These are phyloP conservation scores for Hypoxylon sp. DNA, from an alignment of 2,329 filamentous ascomycete species.

Conservation along the genomic window DNA sequence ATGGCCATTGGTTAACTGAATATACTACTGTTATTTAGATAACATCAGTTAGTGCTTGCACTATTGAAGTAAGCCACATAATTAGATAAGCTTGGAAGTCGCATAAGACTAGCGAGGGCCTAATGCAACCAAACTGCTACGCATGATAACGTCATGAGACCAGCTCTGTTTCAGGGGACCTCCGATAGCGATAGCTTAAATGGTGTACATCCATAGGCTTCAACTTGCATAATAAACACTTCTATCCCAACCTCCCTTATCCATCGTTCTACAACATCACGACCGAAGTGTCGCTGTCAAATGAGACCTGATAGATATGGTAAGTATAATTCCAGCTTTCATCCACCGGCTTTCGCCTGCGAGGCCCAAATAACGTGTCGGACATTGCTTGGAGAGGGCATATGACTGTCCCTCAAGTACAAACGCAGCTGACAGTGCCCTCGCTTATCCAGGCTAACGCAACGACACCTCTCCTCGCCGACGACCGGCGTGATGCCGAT, in stretches of 20 bases:
- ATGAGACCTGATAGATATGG: conserved; percentile 31
- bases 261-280: conserved; percentile 4
- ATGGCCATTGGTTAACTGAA: neutral
- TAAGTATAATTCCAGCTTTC: conserved; percentile 10
- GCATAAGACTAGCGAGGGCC: neutral
- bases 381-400: conserved; percentile 2
- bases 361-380: conserved; percentile 4
- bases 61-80: neutral
- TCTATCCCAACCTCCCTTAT: conserved; percentile 7
- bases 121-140: conserved; percentile 15
- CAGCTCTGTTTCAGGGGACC: conserved; percentile 29
- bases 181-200: conserved; percentile 1
- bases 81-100: neutral
- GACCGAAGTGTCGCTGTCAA: conserved; percentile 10
- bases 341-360: neutral
- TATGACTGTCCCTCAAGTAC: conserved; percentile 4
- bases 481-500: conserved; percentile 47
- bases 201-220: conserved; percentile 2
- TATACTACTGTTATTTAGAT: neutral
- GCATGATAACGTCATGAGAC: conserved; percentile 43
- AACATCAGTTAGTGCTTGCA: neutral
- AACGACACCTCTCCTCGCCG: conserved; percentile 53
- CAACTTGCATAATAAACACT: conserved; percentile 5
- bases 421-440: conserved; percentile 24
- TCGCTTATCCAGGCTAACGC: conserved; percentile 45